Percentiles rank a stretch among this genome's conserved stretches.
phyloP scores from a whole-genome alignment of 352 stramenopile genomes.

The Phytophthora pinifolia region DNA sequence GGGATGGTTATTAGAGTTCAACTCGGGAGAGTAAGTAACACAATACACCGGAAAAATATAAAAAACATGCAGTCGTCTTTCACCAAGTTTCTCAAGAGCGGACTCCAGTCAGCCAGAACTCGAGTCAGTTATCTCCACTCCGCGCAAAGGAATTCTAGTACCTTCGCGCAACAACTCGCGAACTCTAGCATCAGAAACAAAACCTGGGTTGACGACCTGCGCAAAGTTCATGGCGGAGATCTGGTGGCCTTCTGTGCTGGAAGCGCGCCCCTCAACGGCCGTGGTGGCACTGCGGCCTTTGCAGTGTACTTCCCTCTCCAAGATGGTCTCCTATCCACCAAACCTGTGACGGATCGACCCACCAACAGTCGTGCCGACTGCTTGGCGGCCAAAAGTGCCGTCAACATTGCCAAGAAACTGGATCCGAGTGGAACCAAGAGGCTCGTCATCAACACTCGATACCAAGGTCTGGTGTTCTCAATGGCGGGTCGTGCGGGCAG shows the following conservation, averaged over 20 bases:
- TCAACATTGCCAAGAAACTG: not conserved
- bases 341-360: not conserved
- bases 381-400: not conserved
- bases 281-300: conserved; percentile 1
- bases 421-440: not conserved
- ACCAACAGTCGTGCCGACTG: conserved; percentile 13
- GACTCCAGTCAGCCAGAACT: no score
- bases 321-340: not conserved
- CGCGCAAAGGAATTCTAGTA: conserved; percentile 2
- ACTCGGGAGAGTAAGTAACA: no score
- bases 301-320: conserved; percentile 8
- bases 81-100: no score
- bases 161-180: no score
- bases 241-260: conserved; percentile 6
- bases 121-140: no score
- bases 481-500: not conserved
- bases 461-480: conserved; percentile 1
- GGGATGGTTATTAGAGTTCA: no score
- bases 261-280: conserved; percentile 4
- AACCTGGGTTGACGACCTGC: not conserved
- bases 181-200: no score
- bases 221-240: not conserved
- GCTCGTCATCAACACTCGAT: conserved; percentile 11
- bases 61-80: no score
- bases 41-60: no score